These are phyloP conservation scores for Corymbia calophylla DNA, from an alignment of 441 rosid species.

Conservation along the genomic window DNA sequence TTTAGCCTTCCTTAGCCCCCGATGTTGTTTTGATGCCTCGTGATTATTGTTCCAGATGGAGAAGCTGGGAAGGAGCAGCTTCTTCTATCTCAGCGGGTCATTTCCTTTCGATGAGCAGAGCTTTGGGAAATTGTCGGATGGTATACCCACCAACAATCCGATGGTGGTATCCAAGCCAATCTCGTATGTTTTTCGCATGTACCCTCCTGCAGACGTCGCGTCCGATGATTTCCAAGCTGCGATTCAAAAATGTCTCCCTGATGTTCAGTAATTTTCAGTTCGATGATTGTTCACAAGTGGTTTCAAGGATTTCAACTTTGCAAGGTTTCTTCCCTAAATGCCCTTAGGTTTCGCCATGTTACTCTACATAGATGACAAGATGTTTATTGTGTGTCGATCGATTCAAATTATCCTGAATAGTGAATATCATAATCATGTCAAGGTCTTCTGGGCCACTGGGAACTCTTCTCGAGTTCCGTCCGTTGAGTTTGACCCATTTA, in stretches of 20 bases:
- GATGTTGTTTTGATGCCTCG: background rate
- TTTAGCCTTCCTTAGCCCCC: background rate
- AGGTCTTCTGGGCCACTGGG: background rate
- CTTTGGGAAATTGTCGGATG: slow-evolving; percentile 53
- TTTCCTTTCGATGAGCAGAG: slow-evolving; percentile 60
- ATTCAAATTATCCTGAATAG: background rate
- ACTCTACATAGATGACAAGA: background rate
- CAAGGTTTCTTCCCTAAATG: background rate
- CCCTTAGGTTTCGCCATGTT: background rate
- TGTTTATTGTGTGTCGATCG: background rate
- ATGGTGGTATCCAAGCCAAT: slow-evolving; percentile 53
- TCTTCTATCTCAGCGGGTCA: slow-evolving; percentile 69
- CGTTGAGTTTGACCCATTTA: background rate
- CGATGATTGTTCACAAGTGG: background rate
- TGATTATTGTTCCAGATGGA: slow-evolving; percentile 48
- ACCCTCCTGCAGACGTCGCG: slow-evolving; percentile 51
- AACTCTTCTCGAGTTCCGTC: background rate
- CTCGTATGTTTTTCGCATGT: slow-evolving; percentile 63
- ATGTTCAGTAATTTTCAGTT: background rate
- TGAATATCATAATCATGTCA: background rate
- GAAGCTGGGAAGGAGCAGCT: slow-evolving; percentile 68
- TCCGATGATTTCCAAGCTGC: slow-evolving; percentile 35
- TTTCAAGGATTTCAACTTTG: background rate
- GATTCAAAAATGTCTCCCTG: slow-evolving; percentile 27
- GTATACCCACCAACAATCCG: slow-evolving; percentile 29